Percentiles rank a stretch among this genome's conserved stretches.
These are phyloP conservation scores for Akanthomyces uredinophilus DNA, from an alignment of 2,329 filamentous ascomycete species.

Conservation along the genomic window DNA sequence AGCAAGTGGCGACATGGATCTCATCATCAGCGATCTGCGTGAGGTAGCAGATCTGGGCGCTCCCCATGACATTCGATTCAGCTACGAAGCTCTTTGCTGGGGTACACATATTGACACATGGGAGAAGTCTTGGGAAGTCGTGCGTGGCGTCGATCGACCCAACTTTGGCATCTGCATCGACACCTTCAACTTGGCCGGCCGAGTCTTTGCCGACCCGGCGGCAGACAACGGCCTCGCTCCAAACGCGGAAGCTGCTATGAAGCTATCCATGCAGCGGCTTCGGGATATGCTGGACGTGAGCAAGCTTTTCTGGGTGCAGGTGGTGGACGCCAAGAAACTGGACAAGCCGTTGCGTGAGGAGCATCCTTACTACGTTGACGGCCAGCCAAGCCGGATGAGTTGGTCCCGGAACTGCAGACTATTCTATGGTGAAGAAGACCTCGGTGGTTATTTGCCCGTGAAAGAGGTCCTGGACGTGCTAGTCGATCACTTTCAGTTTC, in stretches of 20 bases:
- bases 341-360: not conserved
- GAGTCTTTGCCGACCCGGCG: conserved; percentile 63
- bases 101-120: conserved; percentile 64
- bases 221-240: conserved; percentile 42
- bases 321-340: not conserved
- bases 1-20: conserved; percentile 24
- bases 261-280: not conserved
- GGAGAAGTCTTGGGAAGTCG: conserved; percentile 65
- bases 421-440: not conserved
- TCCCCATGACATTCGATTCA: conserved; percentile 54
- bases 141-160: conserved; percentile 54
- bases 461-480: not conserved
- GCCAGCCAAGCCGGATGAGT: not conserved
- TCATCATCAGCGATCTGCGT: conserved; percentile 49
- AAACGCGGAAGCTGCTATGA: conserved; percentile 45
- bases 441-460: not conserved
- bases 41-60: conserved; percentile 62
- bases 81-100: conserved; percentile 68
- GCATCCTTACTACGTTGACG: not conserved
- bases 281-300: not conserved
- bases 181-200: conserved; percentile 68
- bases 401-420: not conserved
- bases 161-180: conserved; percentile 75
- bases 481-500: not conserved
- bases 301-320: not conserved